Evolutionary conservation across 306 rosid species (phyloP).

Genomic region (Cotoneaster glaucophyllus): DNA sequence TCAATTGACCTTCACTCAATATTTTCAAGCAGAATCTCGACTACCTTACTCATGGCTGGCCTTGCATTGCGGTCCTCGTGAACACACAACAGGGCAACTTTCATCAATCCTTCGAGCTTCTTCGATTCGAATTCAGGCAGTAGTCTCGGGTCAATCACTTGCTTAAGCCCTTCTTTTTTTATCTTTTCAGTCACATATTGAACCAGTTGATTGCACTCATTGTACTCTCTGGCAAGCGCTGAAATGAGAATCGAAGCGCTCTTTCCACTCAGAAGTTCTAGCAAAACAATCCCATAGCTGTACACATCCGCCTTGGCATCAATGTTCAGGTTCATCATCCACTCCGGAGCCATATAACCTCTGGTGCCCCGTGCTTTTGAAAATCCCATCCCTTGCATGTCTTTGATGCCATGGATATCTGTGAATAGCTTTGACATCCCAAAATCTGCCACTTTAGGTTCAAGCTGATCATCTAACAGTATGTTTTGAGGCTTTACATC

Average conservation of each 20-base stretch:
- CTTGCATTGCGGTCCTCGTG: slow-evolving; percentile 31
- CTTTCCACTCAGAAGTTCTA: slow-evolving; percentile 31
- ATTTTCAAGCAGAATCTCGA: slow-evolving; percentile 20
- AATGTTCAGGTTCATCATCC: slow-evolving; percentile 37
- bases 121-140: background rate
- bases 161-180: slow-evolving; percentile 13
- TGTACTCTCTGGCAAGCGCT: background rate
- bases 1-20: background rate
- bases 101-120: slow-evolving; percentile 17
- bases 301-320: slow-evolving; percentile 41
- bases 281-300: slow-evolving; percentile 37
- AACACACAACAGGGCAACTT: slow-evolving; percentile 27
- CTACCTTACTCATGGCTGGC: slow-evolving; percentile 35
- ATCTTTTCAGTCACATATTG: slow-evolving; percentile 21
- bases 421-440: slow-evolving; percentile 38
- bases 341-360: slow-evolving; percentile 43
- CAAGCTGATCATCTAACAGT: slow-evolving; percentile 22
- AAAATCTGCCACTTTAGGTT: slow-evolving; percentile 37
- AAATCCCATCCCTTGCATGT: slow-evolving; percentile 13
- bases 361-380: slow-evolving; percentile 38
- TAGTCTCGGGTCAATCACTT: slow-evolving; percentile 23
- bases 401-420: slow-evolving; percentile 18
- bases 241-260: slow-evolving; percentile 14
- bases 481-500: slow-evolving; percentile 47
- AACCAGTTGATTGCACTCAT: slow-evolving; percentile 13